A percentile compares a stretch with the other conserved stretches of the same genome.
phyloP scores from a whole-genome alignment of 2,329 filamentous ascomycete species.

The Alternaria brassicae region DNA sequence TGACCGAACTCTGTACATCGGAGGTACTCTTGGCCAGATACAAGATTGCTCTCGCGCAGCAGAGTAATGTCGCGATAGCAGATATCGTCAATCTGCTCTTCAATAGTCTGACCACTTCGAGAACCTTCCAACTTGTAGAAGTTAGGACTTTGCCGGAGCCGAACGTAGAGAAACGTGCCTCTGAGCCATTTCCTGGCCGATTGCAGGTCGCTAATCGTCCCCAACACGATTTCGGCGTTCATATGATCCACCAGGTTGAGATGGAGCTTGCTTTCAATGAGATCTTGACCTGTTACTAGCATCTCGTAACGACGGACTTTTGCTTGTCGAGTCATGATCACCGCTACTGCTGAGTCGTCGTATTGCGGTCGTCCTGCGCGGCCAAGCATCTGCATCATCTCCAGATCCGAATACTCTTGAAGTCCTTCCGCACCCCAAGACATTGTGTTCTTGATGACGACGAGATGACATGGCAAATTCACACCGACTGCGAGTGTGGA shows the following conservation, averaged over 20 bases:
- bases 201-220: constrained; percentile 69
- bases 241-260: constrained; percentile 81
- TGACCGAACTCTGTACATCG: constrained; percentile 74
- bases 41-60: constrained; percentile 67
- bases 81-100: constrained; percentile 72
- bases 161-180: constrained; percentile 79
- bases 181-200: constrained; percentile 77
- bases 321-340: constrained; percentile 77
- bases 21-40: constrained; percentile 60
- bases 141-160: constrained; percentile 72
- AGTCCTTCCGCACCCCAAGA: constrained; percentile 62
- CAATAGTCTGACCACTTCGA: constrained; percentile 58
- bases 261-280: constrained; percentile 80
- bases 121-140: constrained; percentile 72
- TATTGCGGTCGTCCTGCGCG: constrained; percentile 85
- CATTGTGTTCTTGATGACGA: constrained; percentile 81
- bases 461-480: constrained; percentile 83
- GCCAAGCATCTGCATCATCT: constrained; percentile 91
- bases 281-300: constrained; percentile 75
- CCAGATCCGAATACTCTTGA: constrained; percentile 79
- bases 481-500: constrained; percentile 84
- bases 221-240: constrained; percentile 82
- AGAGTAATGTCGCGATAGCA: constrained; percentile 72
- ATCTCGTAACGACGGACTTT: constrained; percentile 72
- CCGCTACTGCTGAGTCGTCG: constrained; percentile 75